Conservation (phyloP, 345 rosid genomes). For the Gossypium thurberi region DNA sequence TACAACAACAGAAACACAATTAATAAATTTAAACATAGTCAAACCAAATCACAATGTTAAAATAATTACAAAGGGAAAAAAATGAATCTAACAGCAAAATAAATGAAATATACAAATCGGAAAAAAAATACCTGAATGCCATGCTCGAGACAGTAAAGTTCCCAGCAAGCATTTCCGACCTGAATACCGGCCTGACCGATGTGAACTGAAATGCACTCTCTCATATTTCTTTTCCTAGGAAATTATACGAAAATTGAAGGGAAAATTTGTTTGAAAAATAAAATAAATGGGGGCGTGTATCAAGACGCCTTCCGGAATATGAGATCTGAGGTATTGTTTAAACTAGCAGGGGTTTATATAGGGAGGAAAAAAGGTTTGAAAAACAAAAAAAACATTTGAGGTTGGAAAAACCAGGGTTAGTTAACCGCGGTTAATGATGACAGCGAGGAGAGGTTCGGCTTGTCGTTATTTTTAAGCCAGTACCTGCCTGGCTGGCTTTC, state of each 20-base stretch:
- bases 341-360: background rate
- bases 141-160: slow-evolving; percentile 48
- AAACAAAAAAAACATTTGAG: background rate
- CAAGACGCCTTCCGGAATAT: slow-evolving; percentile 36
- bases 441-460: slow-evolving; percentile 11
- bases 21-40: background rate
- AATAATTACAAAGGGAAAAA: background rate
- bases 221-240: slow-evolving; percentile 23
- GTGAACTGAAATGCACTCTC: slow-evolving; percentile 55
- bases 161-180: slow-evolving; percentile 62
- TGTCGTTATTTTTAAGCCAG: background rate
- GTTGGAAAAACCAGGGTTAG: slow-evolving; percentile 12
- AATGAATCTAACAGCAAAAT: background rate
- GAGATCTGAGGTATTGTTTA: background rate
- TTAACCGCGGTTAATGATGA: slow-evolving; percentile 22
- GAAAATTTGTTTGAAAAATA: background rate
- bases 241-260: background rate
- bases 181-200: slow-evolving; percentile 60
- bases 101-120: background rate
- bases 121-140: slow-evolving; percentile 36
- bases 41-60: background rate
- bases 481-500: background rate
- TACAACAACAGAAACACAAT: background rate
- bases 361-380: background rate
- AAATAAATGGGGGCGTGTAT: slow-evolving; percentile 32